Evolutionary conservation across 495 filamentous ascomycete species (phyloP).

Genomic region (Xylaria acuta): DNA sequence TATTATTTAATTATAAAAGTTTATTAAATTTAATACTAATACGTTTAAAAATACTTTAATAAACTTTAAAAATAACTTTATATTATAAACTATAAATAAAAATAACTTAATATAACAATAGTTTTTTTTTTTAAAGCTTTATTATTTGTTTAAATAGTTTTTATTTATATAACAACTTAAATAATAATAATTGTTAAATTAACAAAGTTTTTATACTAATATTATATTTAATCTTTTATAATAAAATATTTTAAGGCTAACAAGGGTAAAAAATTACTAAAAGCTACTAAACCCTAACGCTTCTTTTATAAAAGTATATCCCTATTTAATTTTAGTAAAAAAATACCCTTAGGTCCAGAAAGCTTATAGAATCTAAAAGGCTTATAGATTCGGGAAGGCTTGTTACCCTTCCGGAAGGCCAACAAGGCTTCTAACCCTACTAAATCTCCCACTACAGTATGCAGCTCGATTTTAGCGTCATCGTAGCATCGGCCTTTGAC

Average conservation of each 20-base stretch:
- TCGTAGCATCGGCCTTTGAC: background rate
- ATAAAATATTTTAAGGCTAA: background rate
- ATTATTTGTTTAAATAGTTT: background rate
- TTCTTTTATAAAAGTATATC: background rate
- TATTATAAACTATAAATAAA: background rate
- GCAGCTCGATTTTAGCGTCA: conserved; percentile 1
- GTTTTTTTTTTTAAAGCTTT: background rate
- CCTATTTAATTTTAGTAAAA: background rate
- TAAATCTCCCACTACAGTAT: too few species aligned
- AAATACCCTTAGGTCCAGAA: background rate
- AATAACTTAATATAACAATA: background rate
- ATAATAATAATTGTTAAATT: background rate
- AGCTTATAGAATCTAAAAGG: too few species aligned
- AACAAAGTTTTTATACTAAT: background rate
- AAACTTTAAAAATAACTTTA: background rate
- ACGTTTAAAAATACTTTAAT: background rate
- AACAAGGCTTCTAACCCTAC: too few species aligned
- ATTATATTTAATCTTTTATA: background rate
- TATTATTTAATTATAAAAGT: background rate
- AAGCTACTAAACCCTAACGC: background rate
- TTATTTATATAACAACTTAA: background rate
- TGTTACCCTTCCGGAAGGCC: too few species aligned
- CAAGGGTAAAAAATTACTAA: background rate
- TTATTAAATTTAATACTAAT: background rate
- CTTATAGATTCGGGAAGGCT: too few species aligned